Conservation (phyloP, 2,329 filamentous ascomycete genomes). For the Cercospora beticola region DNA sequence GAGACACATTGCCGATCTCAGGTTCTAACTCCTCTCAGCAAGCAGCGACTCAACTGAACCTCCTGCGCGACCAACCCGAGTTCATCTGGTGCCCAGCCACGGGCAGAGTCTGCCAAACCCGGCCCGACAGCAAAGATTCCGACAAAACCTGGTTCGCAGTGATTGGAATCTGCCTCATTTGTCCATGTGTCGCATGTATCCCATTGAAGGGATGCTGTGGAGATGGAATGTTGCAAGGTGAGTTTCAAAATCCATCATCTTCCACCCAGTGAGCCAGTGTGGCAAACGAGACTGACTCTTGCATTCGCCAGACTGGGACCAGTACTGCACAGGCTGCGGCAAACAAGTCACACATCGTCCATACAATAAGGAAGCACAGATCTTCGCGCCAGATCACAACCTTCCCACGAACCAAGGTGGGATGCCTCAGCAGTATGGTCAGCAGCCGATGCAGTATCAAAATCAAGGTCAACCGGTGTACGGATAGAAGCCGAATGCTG, state of each 20-base stretch:
- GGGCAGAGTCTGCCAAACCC: constrained; percentile 5
- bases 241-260: neutral
- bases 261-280: too few species aligned
- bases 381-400: constrained; percentile 13
- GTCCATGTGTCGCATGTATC: constrained; percentile 13
- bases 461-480: neutral
- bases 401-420: neutral
- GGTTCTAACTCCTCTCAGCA: neutral
- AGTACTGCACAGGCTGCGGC: constrained; percentile 20
- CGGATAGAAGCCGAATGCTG: neutral
- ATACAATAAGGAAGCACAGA: constrained; percentile 16
- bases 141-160: constrained; percentile 18
- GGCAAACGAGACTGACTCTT: neutral
- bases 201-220: constrained; percentile 19
- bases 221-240: constrained; percentile 16
- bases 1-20: neutral
- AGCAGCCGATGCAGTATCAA: constrained; percentile 4
- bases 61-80: constrained; percentile 13
- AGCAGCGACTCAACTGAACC: constrained; percentile 1
- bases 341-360: constrained; percentile 19
- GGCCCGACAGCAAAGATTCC: constrained; percentile 17
- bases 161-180: constrained; percentile 12
- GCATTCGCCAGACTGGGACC: constrained; percentile 12
- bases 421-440: neutral
- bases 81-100: constrained; percentile 12